These are phyloP conservation scores for Smithsoniella earleae DNA, from an alignment of 163 green algal genomes.

Conservation along the genomic window DNA sequence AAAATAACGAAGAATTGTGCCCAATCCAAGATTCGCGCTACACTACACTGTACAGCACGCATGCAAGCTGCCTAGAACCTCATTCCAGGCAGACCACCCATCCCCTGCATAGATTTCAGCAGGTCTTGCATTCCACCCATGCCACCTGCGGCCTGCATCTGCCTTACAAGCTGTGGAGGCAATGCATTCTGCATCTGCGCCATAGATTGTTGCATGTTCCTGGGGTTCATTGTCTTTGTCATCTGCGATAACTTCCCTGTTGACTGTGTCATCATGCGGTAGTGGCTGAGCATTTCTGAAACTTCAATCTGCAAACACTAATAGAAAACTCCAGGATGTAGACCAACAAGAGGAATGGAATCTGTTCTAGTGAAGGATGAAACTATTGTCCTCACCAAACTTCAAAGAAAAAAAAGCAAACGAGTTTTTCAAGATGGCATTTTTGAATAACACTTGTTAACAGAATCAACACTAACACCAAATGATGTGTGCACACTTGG, in stretches of 20 bases:
- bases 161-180: conserved; percentile 81
- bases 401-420: too few species aligned
- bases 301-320: conserved; percentile 65
- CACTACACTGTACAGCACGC: too few species aligned
- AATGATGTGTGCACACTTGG: too few species aligned
- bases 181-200: conserved; percentile 79
- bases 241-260: conserved; percentile 54
- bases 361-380: too few species aligned
- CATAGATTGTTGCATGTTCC: conserved; percentile 79
- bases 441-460: too few species aligned
- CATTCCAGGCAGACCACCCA: conserved; percentile 26
- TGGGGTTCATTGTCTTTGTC: conserved; percentile 60
- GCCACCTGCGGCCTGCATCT: conserved; percentile 74
- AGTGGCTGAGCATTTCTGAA: conserved; percentile 78
- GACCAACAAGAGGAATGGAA: too few species aligned
- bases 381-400: too few species aligned
- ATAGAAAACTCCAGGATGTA: too few species aligned
- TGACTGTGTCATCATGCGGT: conserved; percentile 39
- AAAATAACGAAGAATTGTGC: too few species aligned
- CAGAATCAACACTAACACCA: too few species aligned
- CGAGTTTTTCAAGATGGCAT: too few species aligned
- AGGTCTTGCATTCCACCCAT: conserved; percentile 66
- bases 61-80: neutral
- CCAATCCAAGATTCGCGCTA: too few species aligned
- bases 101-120: conserved; percentile 70